phyloP scores from a whole-genome alignment of 129 eudicot species.

The Apium graveolens region DNA sequence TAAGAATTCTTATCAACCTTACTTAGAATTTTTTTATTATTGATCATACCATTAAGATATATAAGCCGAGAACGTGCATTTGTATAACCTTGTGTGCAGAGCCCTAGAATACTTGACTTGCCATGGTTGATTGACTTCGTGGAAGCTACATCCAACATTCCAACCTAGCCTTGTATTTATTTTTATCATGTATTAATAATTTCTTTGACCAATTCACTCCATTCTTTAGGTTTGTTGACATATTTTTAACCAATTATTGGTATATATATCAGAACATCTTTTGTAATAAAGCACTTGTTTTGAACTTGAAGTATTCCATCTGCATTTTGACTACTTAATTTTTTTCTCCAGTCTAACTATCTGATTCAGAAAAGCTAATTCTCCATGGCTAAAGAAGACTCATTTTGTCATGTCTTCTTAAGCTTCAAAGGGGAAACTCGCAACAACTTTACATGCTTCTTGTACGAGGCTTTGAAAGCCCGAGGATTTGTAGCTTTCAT shows the following conservation, averaged over 20 bases:
- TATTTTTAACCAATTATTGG: not conserved
- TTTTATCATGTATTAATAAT: not conserved
- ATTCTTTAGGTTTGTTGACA: not conserved
- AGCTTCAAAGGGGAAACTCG: conserved; percentile 7
- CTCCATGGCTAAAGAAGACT: not conserved
- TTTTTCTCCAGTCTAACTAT: too few species aligned
- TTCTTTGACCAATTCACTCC: not conserved
- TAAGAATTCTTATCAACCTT: too few species aligned
- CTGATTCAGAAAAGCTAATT: not conserved
- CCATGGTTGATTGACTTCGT: not conserved
- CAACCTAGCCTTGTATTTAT: not conserved
- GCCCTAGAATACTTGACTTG: not conserved
- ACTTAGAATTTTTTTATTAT: too few species aligned
- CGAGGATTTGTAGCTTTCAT: conserved; percentile 2
- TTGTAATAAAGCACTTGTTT: not conserved
- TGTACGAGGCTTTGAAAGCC: not conserved
- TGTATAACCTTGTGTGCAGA: not conserved
- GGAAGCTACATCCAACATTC: not conserved
- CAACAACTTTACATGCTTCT: conserved; percentile 2
- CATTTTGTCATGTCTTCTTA: conserved; percentile 5
- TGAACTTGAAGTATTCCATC: not conserved
- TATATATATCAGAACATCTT: not conserved
- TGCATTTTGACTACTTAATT: not conserved
- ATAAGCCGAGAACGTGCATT: not conserved
- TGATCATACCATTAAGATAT: too few species aligned